Evolutionary conservation across 345 rosid genomes (phyloP).

Genomic region (Eucalyptus sp.): DNA sequence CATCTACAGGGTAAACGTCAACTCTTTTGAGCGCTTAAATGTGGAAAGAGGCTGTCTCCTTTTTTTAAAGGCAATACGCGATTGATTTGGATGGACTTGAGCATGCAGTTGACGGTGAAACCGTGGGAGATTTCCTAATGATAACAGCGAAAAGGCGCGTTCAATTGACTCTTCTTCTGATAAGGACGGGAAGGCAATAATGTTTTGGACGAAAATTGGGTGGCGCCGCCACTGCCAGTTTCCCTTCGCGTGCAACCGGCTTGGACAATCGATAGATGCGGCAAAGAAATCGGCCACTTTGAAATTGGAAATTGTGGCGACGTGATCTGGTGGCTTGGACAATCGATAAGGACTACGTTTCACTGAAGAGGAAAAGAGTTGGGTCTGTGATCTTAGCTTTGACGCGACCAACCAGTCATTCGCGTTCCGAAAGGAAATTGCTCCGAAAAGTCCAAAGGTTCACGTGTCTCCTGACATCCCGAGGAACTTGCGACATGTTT

Average conservation of each 20-base stretch:
- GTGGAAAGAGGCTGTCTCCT: background rate
- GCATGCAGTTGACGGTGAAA: background rate
- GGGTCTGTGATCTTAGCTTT: background rate
- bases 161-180: background rate
- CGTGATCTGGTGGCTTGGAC: background rate
- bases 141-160: background rate
- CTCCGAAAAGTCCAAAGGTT: background rate
- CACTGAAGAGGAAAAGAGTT: background rate
- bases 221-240: background rate
- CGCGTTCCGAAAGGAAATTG: background rate
- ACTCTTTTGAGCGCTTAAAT: background rate
- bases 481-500: background rate
- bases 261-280: background rate
- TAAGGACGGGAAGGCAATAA: background rate
- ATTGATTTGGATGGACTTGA: background rate
- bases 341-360: background rate
- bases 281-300: background rate
- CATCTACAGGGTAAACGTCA: background rate
- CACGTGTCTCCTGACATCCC: background rate
- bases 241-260: background rate
- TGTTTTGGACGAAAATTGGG: background rate
- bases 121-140: background rate
- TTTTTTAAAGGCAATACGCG: rapidly evolving
- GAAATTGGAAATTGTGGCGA: background rate
- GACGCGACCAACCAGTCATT: background rate